These are phyloP conservation scores for Zygoascus sp. DNA, from an alignment of 1,139 yeast species.

Conservation along the genomic window DNA sequence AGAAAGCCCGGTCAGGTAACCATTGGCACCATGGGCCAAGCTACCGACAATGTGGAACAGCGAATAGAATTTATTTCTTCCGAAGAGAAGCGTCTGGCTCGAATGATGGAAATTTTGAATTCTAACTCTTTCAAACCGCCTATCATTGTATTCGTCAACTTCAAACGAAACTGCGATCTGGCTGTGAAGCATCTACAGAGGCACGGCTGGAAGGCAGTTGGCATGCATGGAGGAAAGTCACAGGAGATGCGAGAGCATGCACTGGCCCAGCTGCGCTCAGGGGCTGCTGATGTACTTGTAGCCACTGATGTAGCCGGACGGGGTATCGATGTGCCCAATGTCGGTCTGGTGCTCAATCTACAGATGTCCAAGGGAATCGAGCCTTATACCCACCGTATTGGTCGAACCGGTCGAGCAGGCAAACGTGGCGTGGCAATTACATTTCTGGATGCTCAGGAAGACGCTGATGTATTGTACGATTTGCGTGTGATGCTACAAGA, in stretches of 20 bases:
- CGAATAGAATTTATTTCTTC: slow-evolving; percentile 50
- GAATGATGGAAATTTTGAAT: slow-evolving; percentile 37
- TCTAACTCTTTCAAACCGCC: slow-evolving; percentile 42
- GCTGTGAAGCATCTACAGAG: slow-evolving; percentile 48
- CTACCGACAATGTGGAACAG: slow-evolving; percentile 66
- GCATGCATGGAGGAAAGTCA: slow-evolving; percentile 80
- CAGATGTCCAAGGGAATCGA: slow-evolving; percentile 78
- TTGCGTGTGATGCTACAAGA: slow-evolving; percentile 49
- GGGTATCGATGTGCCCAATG: slow-evolving; percentile 88
- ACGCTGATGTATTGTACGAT: slow-evolving; percentile 49
- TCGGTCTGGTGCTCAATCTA: slow-evolving; percentile 76
- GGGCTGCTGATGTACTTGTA: slow-evolving; percentile 60
- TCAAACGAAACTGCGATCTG: slow-evolving; percentile 65
- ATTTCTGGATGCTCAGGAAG: slow-evolving; percentile 56
- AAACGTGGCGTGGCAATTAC: slow-evolving; percentile 70
- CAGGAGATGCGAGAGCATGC: slow-evolving; percentile 88
- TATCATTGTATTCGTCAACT: slow-evolving; percentile 78
- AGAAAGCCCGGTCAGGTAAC: slow-evolving; percentile 55
- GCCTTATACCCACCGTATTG: slow-evolving; percentile 87
- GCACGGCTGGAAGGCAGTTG: slow-evolving; percentile 49
- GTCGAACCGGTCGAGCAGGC: slow-evolving; percentile 97
- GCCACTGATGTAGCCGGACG: slow-evolving; percentile 88
- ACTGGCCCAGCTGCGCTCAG: slow-evolving; percentile 56
- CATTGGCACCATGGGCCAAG: slow-evolving; percentile 59
- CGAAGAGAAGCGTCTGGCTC: slow-evolving; percentile 38